Evolutionary conservation across 2,329 filamentous ascomycete species (phyloP), one percentile per base, ranked within the genome.

Genomic region (Penicillium sumatraense): DNA sequence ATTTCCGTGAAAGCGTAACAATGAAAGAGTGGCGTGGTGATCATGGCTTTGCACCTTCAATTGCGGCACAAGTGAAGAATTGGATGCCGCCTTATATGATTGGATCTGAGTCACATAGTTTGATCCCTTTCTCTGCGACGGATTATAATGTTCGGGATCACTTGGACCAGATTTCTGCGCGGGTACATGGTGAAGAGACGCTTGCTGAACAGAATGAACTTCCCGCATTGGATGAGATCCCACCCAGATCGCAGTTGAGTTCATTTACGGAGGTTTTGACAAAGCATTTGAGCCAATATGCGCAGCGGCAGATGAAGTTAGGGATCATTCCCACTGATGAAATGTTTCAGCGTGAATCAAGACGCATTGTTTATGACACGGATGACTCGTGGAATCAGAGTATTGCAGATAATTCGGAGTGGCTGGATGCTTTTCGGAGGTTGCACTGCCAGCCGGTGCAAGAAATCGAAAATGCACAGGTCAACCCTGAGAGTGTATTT

Each of bases 21-120:
- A 83, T 84, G 80, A 74, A 72, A 27, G 70, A 81, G 14, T 83
- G 81, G 80, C 80, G 78, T 53, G 81, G 81, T 4, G 82, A 80
- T 56, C 72, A 80, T 52, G 81, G 79, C 1, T 69, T 83, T 24
- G 57, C 58, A 6, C 57, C 60, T 1, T 42, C 18, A 0, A 56
- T 67, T n/a, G 57, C 58, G 0, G 54, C 52, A 1, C 51, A 63
- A 16, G 54, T 67, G 1, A 60, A 33, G 3, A 54, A 63, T 9
- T 48, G 54, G 13, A 24, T 65, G 9, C 58, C 63, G 2, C 64
- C 63, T 1, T 67, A 67, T 48, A 44, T 67, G n/a, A 51, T 66
- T 16, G 61, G 49, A 7, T 52, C 51, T 5, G 64, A 66, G 33
- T 62, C 64, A 2, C 38, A 38, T 1, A 63, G 51, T 16, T 23